Evolutionary conservation across 2,329 filamentous ascomycete species (phyloP).

Genomic region (Xylaria sp.): DNA sequence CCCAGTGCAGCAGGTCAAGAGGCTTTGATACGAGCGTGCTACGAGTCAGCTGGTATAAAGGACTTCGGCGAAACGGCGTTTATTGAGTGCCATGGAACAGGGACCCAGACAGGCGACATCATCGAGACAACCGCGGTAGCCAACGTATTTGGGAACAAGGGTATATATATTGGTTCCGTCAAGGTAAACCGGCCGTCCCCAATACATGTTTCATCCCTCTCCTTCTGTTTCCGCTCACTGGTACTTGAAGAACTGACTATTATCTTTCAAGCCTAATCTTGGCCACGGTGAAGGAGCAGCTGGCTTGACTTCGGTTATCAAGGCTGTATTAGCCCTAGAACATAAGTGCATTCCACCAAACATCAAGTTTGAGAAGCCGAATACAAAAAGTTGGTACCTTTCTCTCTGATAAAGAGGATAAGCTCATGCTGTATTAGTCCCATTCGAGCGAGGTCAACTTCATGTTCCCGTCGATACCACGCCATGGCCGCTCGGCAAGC

Average conservation of each 20-base stretch:
- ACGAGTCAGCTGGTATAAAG: constrained; percentile 21
- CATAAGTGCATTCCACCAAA: constrained; percentile 46
- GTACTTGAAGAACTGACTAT: too few species aligned
- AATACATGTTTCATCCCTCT: too few species aligned
- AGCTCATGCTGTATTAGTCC: constrained; percentile 35
- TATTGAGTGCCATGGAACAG: constrained; percentile 48
- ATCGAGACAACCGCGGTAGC: constrained; percentile 44
- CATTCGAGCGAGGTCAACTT: constrained; percentile 9
- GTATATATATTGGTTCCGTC: constrained; percentile 34
- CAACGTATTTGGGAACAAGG: constrained; percentile 25
- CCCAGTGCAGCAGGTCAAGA: constrained; percentile 54
- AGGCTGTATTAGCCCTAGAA: constrained; percentile 47
- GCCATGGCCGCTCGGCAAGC: too few species aligned
- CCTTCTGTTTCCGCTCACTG: too few species aligned
- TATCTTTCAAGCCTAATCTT: constrained; percentile 44
- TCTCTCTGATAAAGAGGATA: constrained; percentile 27
- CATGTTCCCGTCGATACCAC: too few species aligned
- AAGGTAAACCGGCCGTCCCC: too few species aligned
- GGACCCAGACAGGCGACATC: constrained; percentile 43
- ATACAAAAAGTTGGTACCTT: constrained; percentile 38
- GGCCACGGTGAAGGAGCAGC: constrained; percentile 46
- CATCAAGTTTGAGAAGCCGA: constrained; percentile 42
- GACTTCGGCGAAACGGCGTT: constrained; percentile 45
- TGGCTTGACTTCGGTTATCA: constrained; percentile 47
- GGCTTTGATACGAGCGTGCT: constrained; percentile 10